Evolutionary conservation across 345 rosid species (phyloP).

Genomic region (Barbarea vulgaris): DNA sequence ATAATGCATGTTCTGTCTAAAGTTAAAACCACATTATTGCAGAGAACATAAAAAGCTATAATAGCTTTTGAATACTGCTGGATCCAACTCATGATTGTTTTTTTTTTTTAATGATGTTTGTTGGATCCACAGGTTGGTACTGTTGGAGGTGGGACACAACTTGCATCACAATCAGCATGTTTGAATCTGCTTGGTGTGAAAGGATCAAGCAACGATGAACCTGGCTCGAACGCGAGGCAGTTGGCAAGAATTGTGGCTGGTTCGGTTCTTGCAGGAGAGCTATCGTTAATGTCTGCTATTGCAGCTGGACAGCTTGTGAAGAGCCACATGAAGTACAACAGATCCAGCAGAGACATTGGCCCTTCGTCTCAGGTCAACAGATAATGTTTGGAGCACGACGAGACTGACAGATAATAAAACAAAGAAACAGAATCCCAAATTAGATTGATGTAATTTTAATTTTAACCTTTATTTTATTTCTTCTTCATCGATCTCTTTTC

Average conservation of each 20-base stretch:
- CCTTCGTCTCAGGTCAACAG: constrained; percentile 32
- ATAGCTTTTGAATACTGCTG: not conserved
- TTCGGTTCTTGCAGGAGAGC: constrained; percentile 82
- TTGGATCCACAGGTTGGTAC: constrained; percentile 72
- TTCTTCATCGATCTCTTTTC: not conserved
- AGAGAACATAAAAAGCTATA: constrained; percentile 1
- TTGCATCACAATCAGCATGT: constrained; percentile 82
- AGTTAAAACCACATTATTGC: not conserved
- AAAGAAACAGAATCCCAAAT: not conserved
- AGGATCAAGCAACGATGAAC: constrained; percentile 54
- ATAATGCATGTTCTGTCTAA: not conserved
- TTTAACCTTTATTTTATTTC: constrained; percentile 25
- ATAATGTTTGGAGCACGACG: constrained; percentile 19
- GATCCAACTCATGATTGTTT: constrained; percentile 10
- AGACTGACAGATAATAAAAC: constrained; percentile 19
- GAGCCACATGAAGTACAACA: constrained; percentile 85
- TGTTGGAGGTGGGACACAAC: constrained; percentile 84
- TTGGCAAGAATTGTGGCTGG: constrained; percentile 70
- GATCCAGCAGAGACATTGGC: constrained; percentile 59
- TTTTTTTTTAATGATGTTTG: constrained; percentile 8
- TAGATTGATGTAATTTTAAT: constrained; percentile 16
- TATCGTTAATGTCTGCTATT: constrained; percentile 72
- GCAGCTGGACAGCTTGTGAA: constrained; percentile 78
- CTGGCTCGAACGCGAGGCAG: constrained; percentile 63
- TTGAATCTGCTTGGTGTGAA: constrained; percentile 75